These are phyloP conservation scores for Penicillium sp. DNA, from an alignment of 2,329 filamentous ascomycete species.

Conservation along the genomic window DNA sequence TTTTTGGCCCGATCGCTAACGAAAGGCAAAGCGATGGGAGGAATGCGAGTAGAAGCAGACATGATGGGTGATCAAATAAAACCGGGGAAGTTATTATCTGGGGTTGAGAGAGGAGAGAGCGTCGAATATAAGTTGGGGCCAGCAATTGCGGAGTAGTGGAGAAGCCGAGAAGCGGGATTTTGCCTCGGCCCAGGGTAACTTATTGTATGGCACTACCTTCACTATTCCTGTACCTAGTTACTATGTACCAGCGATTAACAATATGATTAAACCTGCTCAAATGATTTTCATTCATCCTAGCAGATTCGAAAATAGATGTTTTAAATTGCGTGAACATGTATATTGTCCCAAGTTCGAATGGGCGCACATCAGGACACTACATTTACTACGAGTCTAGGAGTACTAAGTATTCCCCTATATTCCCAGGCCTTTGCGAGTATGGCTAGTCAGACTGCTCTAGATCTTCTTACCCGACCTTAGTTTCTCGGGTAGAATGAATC, in stretches of 20 bases:
- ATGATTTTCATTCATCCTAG: no score
- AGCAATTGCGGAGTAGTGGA: slow-evolving; percentile 32
- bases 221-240: neutral
- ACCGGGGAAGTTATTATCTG: neutral
- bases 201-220: neutral
- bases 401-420: neutral
- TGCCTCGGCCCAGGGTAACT: slow-evolving; percentile 27
- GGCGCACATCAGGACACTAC: no score
- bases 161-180: slow-evolving; percentile 29
- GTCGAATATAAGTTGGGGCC: slow-evolving; percentile 18
- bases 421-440: neutral
- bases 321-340: no score
- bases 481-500: neutral
- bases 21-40: slow-evolving; percentile 59
- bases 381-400: no score
- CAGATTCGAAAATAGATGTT: no score
- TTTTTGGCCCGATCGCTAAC: slow-evolving; percentile 84
- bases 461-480: neutral
- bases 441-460: neutral
- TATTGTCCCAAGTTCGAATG: no score
- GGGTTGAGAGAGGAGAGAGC: neutral
- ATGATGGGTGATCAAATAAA: slow-evolving; percentile 35
- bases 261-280: no score
- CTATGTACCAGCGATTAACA: neutral
- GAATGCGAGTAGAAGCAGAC: slow-evolving; percentile 56